Percentiles rank a stretch among this genome's conserved stretches.
Conservation (phyloP, 2,329 filamentous ascomycete species). For the Daldinia sp. region DNA sequence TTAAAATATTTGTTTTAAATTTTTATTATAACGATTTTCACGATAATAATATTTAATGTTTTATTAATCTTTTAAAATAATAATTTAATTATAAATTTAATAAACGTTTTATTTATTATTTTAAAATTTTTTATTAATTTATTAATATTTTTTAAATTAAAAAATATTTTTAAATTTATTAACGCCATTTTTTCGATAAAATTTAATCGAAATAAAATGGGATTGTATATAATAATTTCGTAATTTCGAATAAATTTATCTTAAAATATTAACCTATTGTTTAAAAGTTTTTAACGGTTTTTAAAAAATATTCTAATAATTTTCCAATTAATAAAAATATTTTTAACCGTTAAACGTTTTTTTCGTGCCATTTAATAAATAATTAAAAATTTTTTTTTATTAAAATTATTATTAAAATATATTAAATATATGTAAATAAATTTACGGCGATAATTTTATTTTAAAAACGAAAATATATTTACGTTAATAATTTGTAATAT, state of each 20-base stretch:
- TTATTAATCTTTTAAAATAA: constrained; percentile 2
- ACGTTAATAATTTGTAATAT: not conserved
- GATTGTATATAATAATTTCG: not conserved
- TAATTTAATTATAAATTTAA: not conserved
- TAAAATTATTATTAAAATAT: constrained; percentile 3
- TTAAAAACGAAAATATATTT: constrained; percentile 2
- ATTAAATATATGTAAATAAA: not conserved
- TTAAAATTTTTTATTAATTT: not conserved
- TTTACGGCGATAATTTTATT: not conserved
- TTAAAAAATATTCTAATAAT: not conserved
- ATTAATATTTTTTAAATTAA: not conserved
- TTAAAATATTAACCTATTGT: not conserved
- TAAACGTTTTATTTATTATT: not conserved
- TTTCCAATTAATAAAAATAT: not conserved
- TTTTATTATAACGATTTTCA: not conserved
- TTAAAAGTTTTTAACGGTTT: not conserved
- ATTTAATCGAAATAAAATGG: not conserved
- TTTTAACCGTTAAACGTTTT: not conserved
- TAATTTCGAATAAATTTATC: not conserved
- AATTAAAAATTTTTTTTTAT: not conserved
- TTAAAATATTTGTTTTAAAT: not conserved
- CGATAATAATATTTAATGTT: not conserved
- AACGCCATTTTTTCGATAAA: not conserved
- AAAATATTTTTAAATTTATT: constrained; percentile 1
- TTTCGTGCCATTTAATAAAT: not conserved